Evolutionary conservation across 441 rosid species (phyloP), one percentile per base, ranked within the genome.

Genomic region (Aleurites moluccanus): DNA sequence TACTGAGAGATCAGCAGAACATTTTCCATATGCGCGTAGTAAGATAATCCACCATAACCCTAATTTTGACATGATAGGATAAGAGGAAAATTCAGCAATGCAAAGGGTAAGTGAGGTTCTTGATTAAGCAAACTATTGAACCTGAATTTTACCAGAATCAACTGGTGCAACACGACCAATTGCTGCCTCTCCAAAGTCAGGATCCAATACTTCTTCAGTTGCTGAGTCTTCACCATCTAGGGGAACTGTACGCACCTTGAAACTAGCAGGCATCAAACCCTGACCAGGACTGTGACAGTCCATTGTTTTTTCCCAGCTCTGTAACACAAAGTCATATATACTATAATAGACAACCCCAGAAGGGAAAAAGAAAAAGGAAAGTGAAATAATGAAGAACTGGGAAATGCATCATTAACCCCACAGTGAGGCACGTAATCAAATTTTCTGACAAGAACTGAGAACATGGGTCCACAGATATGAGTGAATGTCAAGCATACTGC

Each of bases 281-380:
- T 94, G 98, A 33, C 98, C 97, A 53, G 97, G 98, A 84, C 98
- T 94, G 79, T 94, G 92, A 82, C 97, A 94, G 80, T 94, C 98
- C 83, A 94, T 93, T 6, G 97, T 94, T 83, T 94, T 94, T 87
- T 92, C 98, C 98, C 98, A 92, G 75, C 98, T 94, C 98, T 92
- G 79, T 23, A 72, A 67, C 33, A 38, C 10, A 25, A 61, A 49
- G 25, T 10, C 53, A 42, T 60, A 73, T 30, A 72, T 61, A 79
- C 60, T 66, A 53, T 40, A 35, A 23, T 67, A 67, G n/a, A 25
- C 28, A 28, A 67, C 42, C 13, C 11, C 49, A 52, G 18, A 16
- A 42, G 44, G 28, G 65, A 59, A 35, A 70, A 8, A 6, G 35
- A 25, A 38, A 60, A 7, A 23, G 18, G 21, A 61, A 33, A 28